These are phyloP conservation scores for Xylaria bambusicola DNA, from an alignment of 495 filamentous ascomycete genomes.

Conservation along the genomic window DNA sequence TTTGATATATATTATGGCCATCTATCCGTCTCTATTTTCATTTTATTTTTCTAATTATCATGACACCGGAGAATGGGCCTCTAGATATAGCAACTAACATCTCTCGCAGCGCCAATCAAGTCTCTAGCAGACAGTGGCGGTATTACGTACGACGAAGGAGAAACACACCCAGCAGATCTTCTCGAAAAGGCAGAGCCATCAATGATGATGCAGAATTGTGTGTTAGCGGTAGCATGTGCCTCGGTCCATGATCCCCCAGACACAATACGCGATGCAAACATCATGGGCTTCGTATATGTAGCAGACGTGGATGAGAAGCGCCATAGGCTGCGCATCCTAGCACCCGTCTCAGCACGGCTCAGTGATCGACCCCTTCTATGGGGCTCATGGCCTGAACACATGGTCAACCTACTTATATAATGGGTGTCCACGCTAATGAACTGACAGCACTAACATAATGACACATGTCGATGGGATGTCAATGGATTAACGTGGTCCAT, in stretches of 20 bases:
- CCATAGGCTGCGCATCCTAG: constrained; percentile 76
- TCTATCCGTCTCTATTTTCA: not conserved
- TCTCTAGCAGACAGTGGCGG: constrained; percentile 17
- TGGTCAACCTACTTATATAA: constrained; percentile 45
- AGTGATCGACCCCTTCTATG: constrained; percentile 74
- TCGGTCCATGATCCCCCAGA: constrained; percentile 65
- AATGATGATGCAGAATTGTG: constrained; percentile 61
- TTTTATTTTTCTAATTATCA: no score
- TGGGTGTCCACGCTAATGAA: not conserved
- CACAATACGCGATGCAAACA: constrained; percentile 76
- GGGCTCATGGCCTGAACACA: constrained; percentile 58
- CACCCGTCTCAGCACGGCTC: constrained; percentile 76
- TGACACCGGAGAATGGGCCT: no score
- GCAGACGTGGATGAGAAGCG: constrained; percentile 85
- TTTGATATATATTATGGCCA: not conserved
- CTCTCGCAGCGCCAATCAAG: constrained; percentile 13
- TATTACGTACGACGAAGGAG: constrained; percentile 23
- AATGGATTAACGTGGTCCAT: no score
- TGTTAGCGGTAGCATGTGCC: constrained; percentile 80
- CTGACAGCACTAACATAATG: not conserved
- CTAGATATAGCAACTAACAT: not conserved
- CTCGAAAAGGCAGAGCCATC: constrained; percentile 63
- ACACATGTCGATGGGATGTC: not conserved
- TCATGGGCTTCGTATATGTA: constrained; percentile 92
- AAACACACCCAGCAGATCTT: constrained; percentile 36